These are phyloP conservation scores for Sporopachydermia lactativora DNA, from an alignment of 805 yeast genomes.

Conservation along the genomic window DNA sequence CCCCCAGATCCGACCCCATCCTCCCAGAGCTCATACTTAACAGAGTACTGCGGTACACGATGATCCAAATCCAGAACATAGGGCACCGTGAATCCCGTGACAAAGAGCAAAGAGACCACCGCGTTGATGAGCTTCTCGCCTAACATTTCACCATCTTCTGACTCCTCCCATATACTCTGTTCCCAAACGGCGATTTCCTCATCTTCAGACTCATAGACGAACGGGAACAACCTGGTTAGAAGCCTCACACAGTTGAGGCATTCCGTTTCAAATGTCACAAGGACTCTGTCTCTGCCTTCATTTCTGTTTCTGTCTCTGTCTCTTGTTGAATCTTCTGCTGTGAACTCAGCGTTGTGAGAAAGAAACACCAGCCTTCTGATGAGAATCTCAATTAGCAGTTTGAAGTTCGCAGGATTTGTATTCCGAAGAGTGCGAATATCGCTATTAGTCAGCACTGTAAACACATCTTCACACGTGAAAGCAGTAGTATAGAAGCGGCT, in stretches of 20 bases:
- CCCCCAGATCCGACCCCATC: slow-evolving; percentile 50
- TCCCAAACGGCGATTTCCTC: slow-evolving; percentile 10
- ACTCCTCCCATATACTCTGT: slow-evolving; percentile 6
- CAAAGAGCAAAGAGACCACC: slow-evolving; percentile 36
- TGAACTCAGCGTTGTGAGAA: slow-evolving; percentile 4
- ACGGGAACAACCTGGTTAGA: slow-evolving; percentile 52
- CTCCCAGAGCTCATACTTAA: slow-evolving; percentile 51
- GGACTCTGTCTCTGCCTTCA: no score
- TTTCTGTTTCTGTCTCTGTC: no score
- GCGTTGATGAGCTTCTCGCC: slow-evolving; percentile 25
- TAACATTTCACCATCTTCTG: slow-evolving; percentile 10
- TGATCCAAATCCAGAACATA: slow-evolving; percentile 4
- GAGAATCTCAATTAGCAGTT: slow-evolving; percentile 32
- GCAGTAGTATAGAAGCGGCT: neutral
- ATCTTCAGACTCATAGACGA: slow-evolving; percentile 40
- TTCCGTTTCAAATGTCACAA: slow-evolving; percentile 17
- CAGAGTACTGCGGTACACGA: slow-evolving; percentile 13
- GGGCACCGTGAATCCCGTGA: slow-evolving; percentile 40
- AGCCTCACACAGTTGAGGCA: slow-evolving; percentile 50
- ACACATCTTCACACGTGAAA: slow-evolving; percentile 29
- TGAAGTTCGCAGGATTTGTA: slow-evolving; percentile 41
- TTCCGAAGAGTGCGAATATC: slow-evolving; percentile 51
- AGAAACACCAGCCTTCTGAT: slow-evolving; percentile 21
- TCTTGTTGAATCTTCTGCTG: slow-evolving; percentile 2
- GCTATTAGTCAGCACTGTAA: slow-evolving; percentile 35